Base-by-base conservation (phyloP, 2,329 filamentous ascomycete species). In the Cladosporium sp. region DNA sequence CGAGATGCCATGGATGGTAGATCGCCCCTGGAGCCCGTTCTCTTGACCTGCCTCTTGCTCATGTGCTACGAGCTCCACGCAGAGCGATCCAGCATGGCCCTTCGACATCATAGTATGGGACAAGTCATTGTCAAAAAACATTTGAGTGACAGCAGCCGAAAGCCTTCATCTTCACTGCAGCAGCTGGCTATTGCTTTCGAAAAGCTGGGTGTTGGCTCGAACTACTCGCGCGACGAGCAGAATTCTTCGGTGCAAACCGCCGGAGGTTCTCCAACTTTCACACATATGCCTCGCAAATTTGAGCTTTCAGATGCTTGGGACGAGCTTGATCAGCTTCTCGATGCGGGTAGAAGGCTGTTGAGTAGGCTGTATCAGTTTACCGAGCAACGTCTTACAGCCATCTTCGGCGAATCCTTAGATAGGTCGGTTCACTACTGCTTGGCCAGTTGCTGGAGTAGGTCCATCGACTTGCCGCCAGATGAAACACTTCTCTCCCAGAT, bases 31-130 rank as follows among this genome's bases (percentile, higher is more conserved):
- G 38, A 52, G 49, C 47, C 56, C 14, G 56, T 59, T 1, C 49
- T 59, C 11, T 19, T 59, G n/a, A 52, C 56, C 3, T 59, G 56
- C 19, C n/a, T 59, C 3, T 20, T 59, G 12, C 56, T 59, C 9
- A 38, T 59, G 28, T 45, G 38, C 12, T 59, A 43, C 30, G 56
- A 59, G 17, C 54, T 56, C 4, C 54, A 56, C 7, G 42, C 54
- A 20, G 42, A 56, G 42, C 42, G 42, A 7, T 38, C 34, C 22
- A 56, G 54, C n/a, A 56, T 56, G 54, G 54, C 54, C 15, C 20
- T 56, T 9, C 15, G 17, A 5, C 54, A 56, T 39, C 54, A 49
- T n/a, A 22, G 25, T 3, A 36, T 56, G 19, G 54, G 54, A 2
- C 54, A 43, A 20, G 22, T 28, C 3, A 56, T 56, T 30, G 42